Conservation (phyloP, 1,284 basidiomycete species). For the Ganoderma sinense region DNA sequence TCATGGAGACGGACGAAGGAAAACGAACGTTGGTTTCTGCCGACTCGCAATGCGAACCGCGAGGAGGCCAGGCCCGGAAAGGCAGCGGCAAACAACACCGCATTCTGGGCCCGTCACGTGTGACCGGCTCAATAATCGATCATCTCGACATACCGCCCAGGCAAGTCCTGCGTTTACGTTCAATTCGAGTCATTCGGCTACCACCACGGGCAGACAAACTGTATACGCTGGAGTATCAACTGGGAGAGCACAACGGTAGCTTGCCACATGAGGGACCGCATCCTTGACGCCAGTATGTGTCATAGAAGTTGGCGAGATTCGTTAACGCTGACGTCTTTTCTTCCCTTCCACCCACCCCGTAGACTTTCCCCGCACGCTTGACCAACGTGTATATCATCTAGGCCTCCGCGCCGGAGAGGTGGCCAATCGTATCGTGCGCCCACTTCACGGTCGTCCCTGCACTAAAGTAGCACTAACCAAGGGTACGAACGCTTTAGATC, state of each 20-base stretch:
- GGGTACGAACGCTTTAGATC: constrained; percentile 49
- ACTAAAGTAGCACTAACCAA: constrained; percentile 11
- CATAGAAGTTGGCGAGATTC: constrained; percentile 13
- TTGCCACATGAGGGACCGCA: constrained; percentile 58
- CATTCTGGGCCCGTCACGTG: constrained; percentile 27
- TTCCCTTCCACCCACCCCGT: constrained; percentile 13
- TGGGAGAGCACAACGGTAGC: constrained; percentile 10
- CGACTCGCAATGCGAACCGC: neutral
- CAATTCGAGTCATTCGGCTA: constrained; percentile 15
- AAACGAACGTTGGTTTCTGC: neutral
- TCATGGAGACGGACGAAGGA: constrained; percentile 10
- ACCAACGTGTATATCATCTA: constrained; percentile 81
- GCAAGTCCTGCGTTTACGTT: constrained; percentile 14
- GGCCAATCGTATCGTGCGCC: constrained; percentile 79
- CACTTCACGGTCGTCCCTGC: neutral
- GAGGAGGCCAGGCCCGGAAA: neutral
- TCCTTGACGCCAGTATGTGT: constrained; percentile 67
- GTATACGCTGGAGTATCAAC: neutral
- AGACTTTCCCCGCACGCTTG: constrained; percentile 80
- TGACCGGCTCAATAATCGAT: constrained; percentile 25
- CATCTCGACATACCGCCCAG: constrained; percentile 13
- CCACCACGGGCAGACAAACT: constrained; percentile 2
- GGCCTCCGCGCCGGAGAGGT: constrained; percentile 78
- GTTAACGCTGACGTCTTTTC: constrained; percentile 10
- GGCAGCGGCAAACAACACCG: constrained; percentile 21